A percentile compares a stretch with the other conserved stretches of the same genome.
Evolutionary conservation across 305 asterid genomes (phyloP).

Genomic region (Vinca major): DNA sequence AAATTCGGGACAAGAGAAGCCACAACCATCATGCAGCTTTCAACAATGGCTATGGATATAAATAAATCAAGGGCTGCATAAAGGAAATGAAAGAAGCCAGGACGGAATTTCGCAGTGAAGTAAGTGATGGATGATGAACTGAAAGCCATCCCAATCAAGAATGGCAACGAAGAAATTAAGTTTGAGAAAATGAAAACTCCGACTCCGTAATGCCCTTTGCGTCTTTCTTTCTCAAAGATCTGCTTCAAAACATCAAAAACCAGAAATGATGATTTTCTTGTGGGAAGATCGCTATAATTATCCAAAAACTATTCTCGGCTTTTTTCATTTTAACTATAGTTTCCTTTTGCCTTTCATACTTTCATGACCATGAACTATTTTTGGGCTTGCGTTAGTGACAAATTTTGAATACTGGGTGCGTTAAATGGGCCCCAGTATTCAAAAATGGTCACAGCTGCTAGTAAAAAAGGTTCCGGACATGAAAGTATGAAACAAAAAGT

Average conservation of each 20-base stretch:
- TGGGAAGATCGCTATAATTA: no score
- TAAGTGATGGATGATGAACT: slow-evolving; percentile 56
- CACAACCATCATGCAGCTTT: slow-evolving; percentile 93
- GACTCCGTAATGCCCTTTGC: slow-evolving; percentile 72
- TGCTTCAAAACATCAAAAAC: slow-evolving; percentile 20
- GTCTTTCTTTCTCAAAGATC: slow-evolving; percentile 71
- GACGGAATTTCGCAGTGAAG: slow-evolving; percentile 54
- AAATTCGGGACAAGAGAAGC: slow-evolving; percentile 87
- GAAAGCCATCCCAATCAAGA: slow-evolving; percentile 47
- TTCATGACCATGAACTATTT: no score
- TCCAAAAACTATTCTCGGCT: no score
- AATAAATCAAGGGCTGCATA: slow-evolving; percentile 49
- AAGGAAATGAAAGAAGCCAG: slow-evolving; percentile 55
- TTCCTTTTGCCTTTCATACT: no score
- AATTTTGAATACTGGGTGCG: no score
- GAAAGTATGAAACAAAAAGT: no score
- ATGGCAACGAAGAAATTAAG: slow-evolving; percentile 72
- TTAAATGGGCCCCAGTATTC: no score
- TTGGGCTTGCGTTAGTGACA: no score
- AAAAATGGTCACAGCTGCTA: no score
- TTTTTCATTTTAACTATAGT: no score
- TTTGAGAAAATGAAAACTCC: slow-evolving; percentile 63
- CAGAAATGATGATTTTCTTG: neutral
- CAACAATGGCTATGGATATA: slow-evolving; percentile 58
- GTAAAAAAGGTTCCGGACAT: no score